Base-by-base conservation (phyloP, 805 yeast species). In the Candida taoyuanica region DNA sequence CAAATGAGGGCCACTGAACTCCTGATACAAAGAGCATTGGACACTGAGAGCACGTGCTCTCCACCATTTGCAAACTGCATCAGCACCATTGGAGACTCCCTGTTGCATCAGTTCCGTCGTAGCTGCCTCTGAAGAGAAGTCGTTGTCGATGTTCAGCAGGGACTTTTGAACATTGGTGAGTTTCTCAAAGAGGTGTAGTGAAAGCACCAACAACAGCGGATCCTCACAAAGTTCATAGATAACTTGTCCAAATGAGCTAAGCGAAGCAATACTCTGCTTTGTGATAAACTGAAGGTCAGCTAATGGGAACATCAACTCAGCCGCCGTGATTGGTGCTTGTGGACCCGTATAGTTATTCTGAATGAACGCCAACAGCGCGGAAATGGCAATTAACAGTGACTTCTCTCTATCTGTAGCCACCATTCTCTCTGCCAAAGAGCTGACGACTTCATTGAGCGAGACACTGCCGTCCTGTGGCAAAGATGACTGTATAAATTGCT, bases 341-440 rank as follows among this genome's bases (percentile, higher is more conserved):
- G 96, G 96, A 7, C 97, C 97, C 0, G 95, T 85, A 59, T 71
- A 85, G 58, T 89, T 89, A 35, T 73, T 60, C 56, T 86, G 94
- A 13, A 84, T 63, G 54, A 83, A 89, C 2, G 74, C 55, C 54
- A 87, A 88, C 18, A 86, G 62, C 3, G 77, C 61, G 1, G 82
- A 70, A 43, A 85, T 68, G 3, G 85, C 53, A n/a, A 49, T 29
- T 9, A 44, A 31, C 3, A 50, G 34, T 3, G 50, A 26, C 2
- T 23, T 13, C 16, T 49, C 52, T 23, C 30, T 42, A 19, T 46
- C 36, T 16, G 33, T 15, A 6, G 37, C 12, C 11, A 37, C 42
- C 7, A 40, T 11, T 9, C 16, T 20, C 4, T 17, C 9, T 6
- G 35, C 38, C 19, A 43, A 45, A 3, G 24, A 23, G 1, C 40